Base-by-base conservation (phyloP, 495 filamentous ascomycete species). In the Aeminium ludgeri region DNA sequence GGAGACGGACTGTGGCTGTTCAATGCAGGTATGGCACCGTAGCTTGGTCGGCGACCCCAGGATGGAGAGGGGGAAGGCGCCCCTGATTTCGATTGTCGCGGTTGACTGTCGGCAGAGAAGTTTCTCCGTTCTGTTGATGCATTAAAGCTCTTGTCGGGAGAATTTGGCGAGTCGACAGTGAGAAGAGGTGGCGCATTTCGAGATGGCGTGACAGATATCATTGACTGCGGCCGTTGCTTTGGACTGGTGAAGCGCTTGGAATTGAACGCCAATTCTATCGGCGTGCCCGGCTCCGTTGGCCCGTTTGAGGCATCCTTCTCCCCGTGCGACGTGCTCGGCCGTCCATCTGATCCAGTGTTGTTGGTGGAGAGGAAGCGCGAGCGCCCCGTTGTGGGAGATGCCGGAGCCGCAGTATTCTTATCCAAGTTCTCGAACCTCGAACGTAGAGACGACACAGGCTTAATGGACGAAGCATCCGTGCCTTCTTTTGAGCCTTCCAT, bases 371-470 rank as follows among this genome's bases (percentile, higher is more conserved):
- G 30, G 17, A 38, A 51, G 35, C 46, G 66, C 63, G 56, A 62
- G 61, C 56, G 59, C 55, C 59, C 30, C 62, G 54, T 36, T 62
- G 61, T 36, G 54, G 46, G 17, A 1, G 57, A 55, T 46, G 45
- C 59, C 43, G 51, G 40, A 51, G 55, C 54, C 34, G 54, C 61
- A 50, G 55, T 48, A 52, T 62, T 72, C 38, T 64, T 54, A 48
- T 72, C 72, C 29, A 77, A 70, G 43, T 80, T 80, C 66, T 97
- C 89, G 54, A 97, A 97, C 55, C 87, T 80, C 31, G 86, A 89
- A 35, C 83, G 72, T 25, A 96, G 66, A 34, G 87, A 92, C 31
- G 89, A 97, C 19, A 97, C 89, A 0, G 89, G 82, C 65, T 43
- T 48, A 31, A 53, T 63, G 15, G 38, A 43, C 15, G 47, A 39